Evolutionary conservation across 1,284 basidiomycete genomes (phyloP).

Genomic region (Ustilago cynodontis): DNA sequence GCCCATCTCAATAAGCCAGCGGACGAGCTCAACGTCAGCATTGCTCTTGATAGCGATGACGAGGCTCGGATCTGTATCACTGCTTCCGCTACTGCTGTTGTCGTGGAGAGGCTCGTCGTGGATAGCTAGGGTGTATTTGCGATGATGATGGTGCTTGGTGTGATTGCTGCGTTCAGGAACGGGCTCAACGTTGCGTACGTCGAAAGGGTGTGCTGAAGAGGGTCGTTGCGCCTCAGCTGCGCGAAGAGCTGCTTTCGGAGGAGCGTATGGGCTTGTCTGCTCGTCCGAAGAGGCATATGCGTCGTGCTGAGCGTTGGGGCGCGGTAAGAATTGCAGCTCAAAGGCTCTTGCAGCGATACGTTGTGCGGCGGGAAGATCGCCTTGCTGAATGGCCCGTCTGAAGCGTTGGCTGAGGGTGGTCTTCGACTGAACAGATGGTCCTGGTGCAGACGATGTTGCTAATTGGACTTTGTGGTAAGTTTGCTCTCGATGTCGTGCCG

Average conservation of each 20-base stretch:
- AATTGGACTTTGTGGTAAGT: neutral
- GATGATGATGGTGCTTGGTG: constrained; percentile 28
- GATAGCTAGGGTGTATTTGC: constrained; percentile 40
- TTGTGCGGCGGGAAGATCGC: constrained; percentile 47
- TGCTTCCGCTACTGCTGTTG: neutral
- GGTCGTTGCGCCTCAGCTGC: constrained; percentile 39
- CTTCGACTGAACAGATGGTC: constrained; percentile 11
- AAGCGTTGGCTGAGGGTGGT: constrained; percentile 58
- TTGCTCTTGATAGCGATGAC: constrained; percentile 55
- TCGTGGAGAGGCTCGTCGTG: constrained; percentile 21
- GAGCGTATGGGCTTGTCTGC: neutral
- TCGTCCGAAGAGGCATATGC: neutral
- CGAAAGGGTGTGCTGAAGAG: constrained; percentile 40
- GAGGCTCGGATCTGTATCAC: constrained; percentile 40
- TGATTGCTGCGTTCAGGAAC: constrained; percentile 4
- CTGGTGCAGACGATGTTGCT: constrained; percentile 9
- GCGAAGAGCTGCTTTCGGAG: constrained; percentile 29
- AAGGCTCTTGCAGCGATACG: constrained; percentile 41
- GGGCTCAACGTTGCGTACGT: constrained; percentile 45
- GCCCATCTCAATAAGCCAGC: constrained; percentile 64
- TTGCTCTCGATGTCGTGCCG: constrained; percentile 3
- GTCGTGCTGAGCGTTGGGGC: neutral
- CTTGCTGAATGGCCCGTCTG: constrained; percentile 50
- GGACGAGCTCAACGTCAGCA: constrained; percentile 55
- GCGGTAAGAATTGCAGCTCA: constrained; percentile 23